These are phyloP conservation scores for Silybum marianum DNA, from an alignment of 129 eudicot genomes.

Conservation along the genomic window DNA sequence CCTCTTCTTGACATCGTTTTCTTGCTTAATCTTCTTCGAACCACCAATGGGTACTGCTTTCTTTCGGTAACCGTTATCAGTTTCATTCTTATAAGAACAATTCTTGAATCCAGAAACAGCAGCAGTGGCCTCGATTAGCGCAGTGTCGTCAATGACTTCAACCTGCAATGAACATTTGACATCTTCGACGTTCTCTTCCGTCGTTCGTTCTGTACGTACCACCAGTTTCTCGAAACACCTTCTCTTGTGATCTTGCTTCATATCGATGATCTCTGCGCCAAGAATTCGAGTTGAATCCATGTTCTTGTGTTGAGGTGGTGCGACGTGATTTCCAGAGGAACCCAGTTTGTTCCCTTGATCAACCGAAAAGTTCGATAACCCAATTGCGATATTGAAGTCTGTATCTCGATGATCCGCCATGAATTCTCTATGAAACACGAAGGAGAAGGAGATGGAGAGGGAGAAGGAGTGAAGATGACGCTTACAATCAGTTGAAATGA, in stretches of 20 bases:
- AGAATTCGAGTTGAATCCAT: slow-evolving; percentile 34
- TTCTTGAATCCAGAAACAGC: slow-evolving; percentile 22
- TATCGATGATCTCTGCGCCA: slow-evolving; percentile 16
- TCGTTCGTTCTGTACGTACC: slow-evolving; percentile 21
- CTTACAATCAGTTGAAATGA: slow-evolving; percentile 7
- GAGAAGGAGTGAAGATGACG: neutral
- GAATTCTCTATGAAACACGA: neutral
- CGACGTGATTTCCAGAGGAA: slow-evolving; percentile 11
- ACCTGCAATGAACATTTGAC: slow-evolving; percentile 33
- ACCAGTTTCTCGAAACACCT: slow-evolving; percentile 36
- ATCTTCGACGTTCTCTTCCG: slow-evolving; percentile 11
- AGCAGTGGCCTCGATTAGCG: slow-evolving; percentile 36
- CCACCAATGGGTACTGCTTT: neutral
- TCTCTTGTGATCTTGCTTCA: slow-evolving; percentile 29
- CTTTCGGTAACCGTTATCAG: slow-evolving; percentile 2
- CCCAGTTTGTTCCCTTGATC: slow-evolving; percentile 7
- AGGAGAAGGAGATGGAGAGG: slow-evolving; percentile 13
- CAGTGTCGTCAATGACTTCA: slow-evolving; percentile 49
- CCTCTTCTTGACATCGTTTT: slow-evolving; percentile 32
- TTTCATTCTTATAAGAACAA: neutral
- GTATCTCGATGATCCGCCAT: slow-evolving; percentile 30
- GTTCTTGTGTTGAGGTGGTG: neutral
- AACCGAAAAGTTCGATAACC: slow-evolving; percentile 1
- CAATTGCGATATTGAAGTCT: slow-evolving; percentile 7
- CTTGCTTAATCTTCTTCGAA: slow-evolving; percentile 24